These are phyloP conservation scores for Pseudogymnoascus sp. DNA, from an alignment of 2,329 filamentous ascomycete genomes.

Conservation along the genomic window DNA sequence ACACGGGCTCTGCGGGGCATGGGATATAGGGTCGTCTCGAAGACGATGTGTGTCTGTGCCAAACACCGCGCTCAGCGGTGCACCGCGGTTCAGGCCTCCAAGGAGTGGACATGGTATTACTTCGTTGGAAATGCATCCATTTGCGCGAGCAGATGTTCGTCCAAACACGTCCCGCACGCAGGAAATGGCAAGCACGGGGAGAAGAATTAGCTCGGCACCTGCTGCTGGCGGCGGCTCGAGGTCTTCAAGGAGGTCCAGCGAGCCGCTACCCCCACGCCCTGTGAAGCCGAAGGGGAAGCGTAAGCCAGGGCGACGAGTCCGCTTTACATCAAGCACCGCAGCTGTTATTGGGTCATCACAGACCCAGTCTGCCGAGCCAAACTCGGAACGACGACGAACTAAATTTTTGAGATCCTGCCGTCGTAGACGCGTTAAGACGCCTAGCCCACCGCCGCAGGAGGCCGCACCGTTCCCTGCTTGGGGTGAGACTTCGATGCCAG, in stretches of 20 bases:
- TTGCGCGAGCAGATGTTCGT: constrained; percentile 12
- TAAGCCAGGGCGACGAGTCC: constrained; percentile 2
- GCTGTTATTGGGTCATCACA: background rate
- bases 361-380: background rate
- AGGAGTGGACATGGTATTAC: constrained; percentile 23
- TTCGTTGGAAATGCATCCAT: constrained; percentile 26
- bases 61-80: constrained; percentile 10
- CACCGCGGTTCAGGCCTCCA: constrained; percentile 25
- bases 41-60: background rate
- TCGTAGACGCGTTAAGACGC: background rate
- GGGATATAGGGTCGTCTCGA: background rate
- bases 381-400: background rate
- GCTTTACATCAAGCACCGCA: constrained; percentile 6
- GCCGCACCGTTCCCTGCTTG: background rate
- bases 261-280: background rate
- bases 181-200: background rate
- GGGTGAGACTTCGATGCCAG: background rate
- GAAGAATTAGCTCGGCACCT: background rate
- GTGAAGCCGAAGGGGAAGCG: background rate
- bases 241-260: background rate
- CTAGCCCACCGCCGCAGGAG: background rate
- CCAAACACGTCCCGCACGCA: background rate
- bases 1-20: background rate
- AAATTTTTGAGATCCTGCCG: background rate
- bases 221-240: background rate